Conservation (phyloP, 306 rosid species). For the Gastrolobium villosum region DNA sequence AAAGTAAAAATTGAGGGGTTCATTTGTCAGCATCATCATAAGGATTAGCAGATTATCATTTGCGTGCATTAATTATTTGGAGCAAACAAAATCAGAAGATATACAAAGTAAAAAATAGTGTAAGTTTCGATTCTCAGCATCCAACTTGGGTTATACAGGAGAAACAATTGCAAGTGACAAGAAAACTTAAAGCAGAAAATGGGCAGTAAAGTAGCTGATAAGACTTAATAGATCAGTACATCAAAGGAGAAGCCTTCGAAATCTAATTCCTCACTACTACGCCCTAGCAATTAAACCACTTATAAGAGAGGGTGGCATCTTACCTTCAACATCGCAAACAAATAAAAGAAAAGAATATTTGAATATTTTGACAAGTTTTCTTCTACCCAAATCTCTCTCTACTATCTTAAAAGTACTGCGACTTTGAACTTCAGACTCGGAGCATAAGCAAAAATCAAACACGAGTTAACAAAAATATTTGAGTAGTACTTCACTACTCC, state of each 20-base stretch:
- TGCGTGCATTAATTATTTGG: slow-evolving; percentile 25
- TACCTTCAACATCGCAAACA: not conserved
- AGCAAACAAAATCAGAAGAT: slow-evolving; percentile 5
- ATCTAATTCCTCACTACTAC: slow-evolving; percentile 26
- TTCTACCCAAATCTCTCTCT: slow-evolving; percentile 23
- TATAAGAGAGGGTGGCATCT: slow-evolving; percentile 17
- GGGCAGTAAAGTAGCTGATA: slow-evolving; percentile 26
- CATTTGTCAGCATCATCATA: slow-evolving; percentile 85
- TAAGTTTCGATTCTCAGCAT: slow-evolving; percentile 34
- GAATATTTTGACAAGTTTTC: slow-evolving; percentile 8
- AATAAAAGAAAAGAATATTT: slow-evolving; percentile 30
- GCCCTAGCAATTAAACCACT: slow-evolving; percentile 29
- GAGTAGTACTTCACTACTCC: slow-evolving; percentile 11
- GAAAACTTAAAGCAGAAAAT: slow-evolving; percentile 24
- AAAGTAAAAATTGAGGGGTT: not conserved
- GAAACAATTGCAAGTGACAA: slow-evolving; percentile 24
- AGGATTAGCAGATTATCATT: slow-evolving; percentile 36
- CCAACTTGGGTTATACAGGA: slow-evolving; percentile 38
- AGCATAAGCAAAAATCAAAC: slow-evolving; percentile 41
- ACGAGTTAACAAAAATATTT: slow-evolving; percentile 12
- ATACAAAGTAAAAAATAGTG: slow-evolving; percentile 18
- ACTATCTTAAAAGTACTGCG: slow-evolving; percentile 7
- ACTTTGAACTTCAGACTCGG: slow-evolving; percentile 12
- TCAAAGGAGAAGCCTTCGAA: slow-evolving; percentile 38
- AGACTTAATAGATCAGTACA: slow-evolving; percentile 20